Evolutionary conservation across 2,329 filamentous ascomycete genomes (phyloP).

Genomic region (Colletotrichum lupini): DNA sequence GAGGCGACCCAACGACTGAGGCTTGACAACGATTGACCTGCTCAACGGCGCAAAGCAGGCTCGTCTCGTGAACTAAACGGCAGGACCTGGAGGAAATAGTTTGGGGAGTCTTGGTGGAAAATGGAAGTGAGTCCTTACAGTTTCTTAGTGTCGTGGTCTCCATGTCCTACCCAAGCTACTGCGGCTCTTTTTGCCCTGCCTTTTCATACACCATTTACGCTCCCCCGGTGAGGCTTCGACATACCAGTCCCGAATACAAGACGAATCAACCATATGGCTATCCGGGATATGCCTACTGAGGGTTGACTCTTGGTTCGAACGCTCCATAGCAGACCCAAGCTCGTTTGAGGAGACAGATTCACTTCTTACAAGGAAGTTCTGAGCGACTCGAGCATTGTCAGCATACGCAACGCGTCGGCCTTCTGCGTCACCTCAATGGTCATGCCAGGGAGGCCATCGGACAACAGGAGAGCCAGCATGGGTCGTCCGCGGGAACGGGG

Average conservation of each 20-base stretch:
- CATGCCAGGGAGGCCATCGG: background rate
- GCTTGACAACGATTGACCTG: background rate
- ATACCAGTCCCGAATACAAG: background rate
- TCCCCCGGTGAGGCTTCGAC: background rate
- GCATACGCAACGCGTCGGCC: background rate
- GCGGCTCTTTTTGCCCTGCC: background rate
- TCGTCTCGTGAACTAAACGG: background rate
- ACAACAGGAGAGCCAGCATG: background rate
- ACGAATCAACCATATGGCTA: background rate
- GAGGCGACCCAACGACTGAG: background rate
- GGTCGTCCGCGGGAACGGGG: background rate
- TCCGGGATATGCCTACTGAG: background rate
- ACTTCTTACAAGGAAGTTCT: background rate
- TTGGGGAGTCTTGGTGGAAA: background rate
- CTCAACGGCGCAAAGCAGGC: background rate
- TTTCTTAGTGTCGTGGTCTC: conserved; percentile 3
- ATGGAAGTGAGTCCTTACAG: conserved; percentile 29
- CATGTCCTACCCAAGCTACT: background rate
- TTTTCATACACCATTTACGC: background rate
- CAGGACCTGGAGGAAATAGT: background rate
- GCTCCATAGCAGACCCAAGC: background rate
- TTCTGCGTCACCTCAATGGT: background rate
- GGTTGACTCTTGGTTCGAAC: background rate
- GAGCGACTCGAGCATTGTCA: no score
- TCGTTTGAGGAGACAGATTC: background rate